Evolutionary conservation across 2,329 filamentous ascomycete genomes (phyloP), one percentile per base, ranked within the genome.

Genomic region (Lachnellula occidentalis): DNA sequence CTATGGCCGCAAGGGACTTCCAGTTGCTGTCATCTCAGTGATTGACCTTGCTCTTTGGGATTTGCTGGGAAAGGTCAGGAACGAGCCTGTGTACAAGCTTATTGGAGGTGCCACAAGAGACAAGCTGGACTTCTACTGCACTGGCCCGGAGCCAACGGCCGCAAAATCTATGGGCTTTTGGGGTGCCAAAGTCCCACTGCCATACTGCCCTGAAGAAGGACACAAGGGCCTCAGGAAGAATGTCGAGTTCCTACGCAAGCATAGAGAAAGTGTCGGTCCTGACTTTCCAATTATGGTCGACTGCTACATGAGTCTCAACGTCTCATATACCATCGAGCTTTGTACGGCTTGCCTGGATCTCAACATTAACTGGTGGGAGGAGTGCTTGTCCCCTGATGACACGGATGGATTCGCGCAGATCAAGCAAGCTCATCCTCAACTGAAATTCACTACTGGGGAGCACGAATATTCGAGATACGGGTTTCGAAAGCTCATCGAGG

Each of bases 301-400:
- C 74, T 96, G 92, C 78, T 96, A 95, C 74, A 96, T 96, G 92
- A 92, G 88, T 63, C 77, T 96, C 67, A 96, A 92, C 66, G 92
- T 96, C 24, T 76, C 88, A 1, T 96, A 96, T 74, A 95, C 90
- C 4, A 95, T 96, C 63, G 87, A 96, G 72, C 79, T 96, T 22
- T 92, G 88, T 57, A 88, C 92, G 73, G 87, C 86, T 50, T 90
- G 87, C 69, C 82, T 89, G 64, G 85, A 91, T 63, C 80, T 96
- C 62, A 81, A 92, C 71, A 92, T 96, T 70, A 91, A 96, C 76
- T 96, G 92, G 92, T 96, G 90, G 90, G 92, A 96, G 75, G 92
- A 96, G 76, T 95, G 90, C 61, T 76, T 96, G 59, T 88, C 86
- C 31, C 92, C 92, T 11, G 92, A 96, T 71, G 92, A 96, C 75